Evolutionary conservation across 2,329 filamentous ascomycete genomes (phyloP), one percentile per base, ranked within the genome.

Genomic region (Immersiporthe knoxdaviesiana): DNA sequence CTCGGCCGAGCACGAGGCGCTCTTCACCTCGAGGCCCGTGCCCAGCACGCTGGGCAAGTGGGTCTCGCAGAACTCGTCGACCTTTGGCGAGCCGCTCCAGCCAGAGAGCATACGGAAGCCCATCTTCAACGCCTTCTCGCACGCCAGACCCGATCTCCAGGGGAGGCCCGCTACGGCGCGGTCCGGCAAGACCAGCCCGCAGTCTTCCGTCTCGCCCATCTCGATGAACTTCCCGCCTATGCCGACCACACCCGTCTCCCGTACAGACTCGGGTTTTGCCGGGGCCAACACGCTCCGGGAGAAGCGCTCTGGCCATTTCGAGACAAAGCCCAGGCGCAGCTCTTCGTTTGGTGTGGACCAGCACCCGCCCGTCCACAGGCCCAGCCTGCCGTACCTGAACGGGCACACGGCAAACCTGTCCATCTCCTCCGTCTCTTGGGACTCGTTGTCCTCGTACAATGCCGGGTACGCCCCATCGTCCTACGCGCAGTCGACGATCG

Each of bases 261-360:
- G 94, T 21, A 97, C 91, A 75, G 96, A 99, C 77, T 97, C 95
- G 5, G 95, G 93, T 1, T 97, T 96, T 79, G 92, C 93, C 47
- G 83, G 97, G 68, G 91, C 94, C 72, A 89, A 92, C 24, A 97
- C 93, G 5, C 83, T 99, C 68, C 90, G 94, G 41, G 96, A 98
- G 81, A 99, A 98, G 83, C 89, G 95, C 65, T 98, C 96, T 3
- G 94, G 92, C 1, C 93, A 97, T 78, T 97, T 98, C 74, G 70
- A 96, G 75, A 88, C 91, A 72, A 82, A 86, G 73, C 91, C 91
- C n/a, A 88, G 94, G 70, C 89, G 95, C 73, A 97, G 94, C 81
- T 97, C 94, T n/a, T 97, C 94, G 1, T 97, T 97, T 79, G 92
- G 91, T 39, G 84, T 94, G 76, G 92, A 93, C 74, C 90, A 89